A percentile compares a stretch with the other conserved stretches of the same genome.
Evolutionary conservation across 192 early-diverging fungal species (phyloP).

Genomic region (Coemansia guatemalensis): DNA sequence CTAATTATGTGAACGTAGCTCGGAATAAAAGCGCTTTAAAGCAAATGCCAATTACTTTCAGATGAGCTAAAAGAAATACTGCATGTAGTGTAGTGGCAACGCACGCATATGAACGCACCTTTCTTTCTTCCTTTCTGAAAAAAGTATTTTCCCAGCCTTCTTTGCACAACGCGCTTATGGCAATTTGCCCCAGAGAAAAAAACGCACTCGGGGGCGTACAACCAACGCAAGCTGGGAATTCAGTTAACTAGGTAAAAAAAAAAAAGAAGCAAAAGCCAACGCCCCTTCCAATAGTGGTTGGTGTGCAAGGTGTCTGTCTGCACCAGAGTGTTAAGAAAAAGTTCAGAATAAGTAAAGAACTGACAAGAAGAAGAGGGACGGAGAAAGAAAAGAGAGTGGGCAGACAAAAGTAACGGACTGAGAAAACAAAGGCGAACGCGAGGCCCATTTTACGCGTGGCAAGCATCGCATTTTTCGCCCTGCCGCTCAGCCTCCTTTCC

Average conservation of each 20-base stretch:
- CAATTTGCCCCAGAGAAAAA: too few relatives aligned
- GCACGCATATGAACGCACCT: too few relatives aligned
- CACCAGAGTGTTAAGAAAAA: constrained; percentile 2
- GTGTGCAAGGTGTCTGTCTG: too few relatives aligned
- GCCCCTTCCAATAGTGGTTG: not conserved
- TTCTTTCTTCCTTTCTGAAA: too few relatives aligned
- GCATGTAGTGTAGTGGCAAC: too few relatives aligned
- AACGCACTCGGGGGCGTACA: not conserved
- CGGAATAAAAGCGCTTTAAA: too few relatives aligned
- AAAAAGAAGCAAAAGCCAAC: constrained; percentile 2
- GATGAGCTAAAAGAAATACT: too few relatives aligned
- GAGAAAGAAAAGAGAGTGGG: constrained; percentile 5
- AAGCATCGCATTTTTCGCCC: constrained; percentile 15
- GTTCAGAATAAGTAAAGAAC: constrained; percentile 5
- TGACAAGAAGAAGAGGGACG: constrained; percentile 3
- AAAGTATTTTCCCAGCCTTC: too few relatives aligned
- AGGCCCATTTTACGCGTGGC: constrained; percentile 22
- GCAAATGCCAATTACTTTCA: too few relatives aligned
- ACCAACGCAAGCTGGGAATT: not conserved
- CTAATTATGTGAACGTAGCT: too few relatives aligned
- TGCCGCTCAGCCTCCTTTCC: not conserved
- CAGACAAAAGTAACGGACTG: constrained; percentile 12
- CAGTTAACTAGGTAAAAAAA: not conserved
- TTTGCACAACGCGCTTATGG: too few relatives aligned
- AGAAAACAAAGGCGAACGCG: constrained; percentile 13